A percentile compares a stretch with the other conserved stretches of the same genome.
Evolutionary conservation across 148 eudicot species (phyloP).

Genomic region (Fallopia convolvulus): DNA sequence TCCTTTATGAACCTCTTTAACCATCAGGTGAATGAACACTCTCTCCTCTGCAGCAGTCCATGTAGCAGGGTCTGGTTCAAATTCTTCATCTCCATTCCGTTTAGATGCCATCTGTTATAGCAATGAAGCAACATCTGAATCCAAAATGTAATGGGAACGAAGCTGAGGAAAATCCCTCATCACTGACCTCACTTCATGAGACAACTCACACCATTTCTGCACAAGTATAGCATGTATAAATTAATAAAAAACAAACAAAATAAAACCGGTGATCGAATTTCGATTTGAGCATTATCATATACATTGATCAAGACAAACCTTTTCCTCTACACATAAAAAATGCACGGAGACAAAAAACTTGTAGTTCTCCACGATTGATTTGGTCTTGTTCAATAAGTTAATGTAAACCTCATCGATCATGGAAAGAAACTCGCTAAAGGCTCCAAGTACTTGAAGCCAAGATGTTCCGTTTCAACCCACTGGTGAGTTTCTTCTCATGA

Average conservation of each 20-base stretch:
- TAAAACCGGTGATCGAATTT: background rate
- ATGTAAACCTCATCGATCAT: constrained; percentile 52
- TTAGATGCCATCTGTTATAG: constrained; percentile 15
- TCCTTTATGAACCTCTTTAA: constrained; percentile 17
- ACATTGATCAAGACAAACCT: background rate
- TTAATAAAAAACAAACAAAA: background rate
- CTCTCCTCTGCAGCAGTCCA: constrained; percentile 21
- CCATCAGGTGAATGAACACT: constrained; percentile 19
- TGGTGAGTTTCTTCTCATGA: constrained; percentile 74
- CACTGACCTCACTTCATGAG: constrained; percentile 57
- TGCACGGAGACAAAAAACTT: constrained; percentile 1
- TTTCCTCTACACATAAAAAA: background rate
- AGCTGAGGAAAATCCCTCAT: constrained; percentile 67
- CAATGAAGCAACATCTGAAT: background rate
- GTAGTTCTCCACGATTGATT: constrained; percentile 1
- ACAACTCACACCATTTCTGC: constrained; percentile 79
- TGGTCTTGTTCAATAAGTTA: background rate
- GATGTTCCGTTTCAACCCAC: constrained; percentile 77
- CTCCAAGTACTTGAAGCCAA: constrained; percentile 39
- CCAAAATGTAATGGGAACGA: constrained; percentile 13
- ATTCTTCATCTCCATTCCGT: constrained; percentile 9
- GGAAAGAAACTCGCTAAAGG: constrained; percentile 68
- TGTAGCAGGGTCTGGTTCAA: constrained; percentile 22
- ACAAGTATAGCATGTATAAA: background rate
- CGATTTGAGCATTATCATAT: too few species aligned